phyloP scores from a whole-genome alignment of 495 filamentous ascomycete species.

The Lophiotrema nucula region DNA sequence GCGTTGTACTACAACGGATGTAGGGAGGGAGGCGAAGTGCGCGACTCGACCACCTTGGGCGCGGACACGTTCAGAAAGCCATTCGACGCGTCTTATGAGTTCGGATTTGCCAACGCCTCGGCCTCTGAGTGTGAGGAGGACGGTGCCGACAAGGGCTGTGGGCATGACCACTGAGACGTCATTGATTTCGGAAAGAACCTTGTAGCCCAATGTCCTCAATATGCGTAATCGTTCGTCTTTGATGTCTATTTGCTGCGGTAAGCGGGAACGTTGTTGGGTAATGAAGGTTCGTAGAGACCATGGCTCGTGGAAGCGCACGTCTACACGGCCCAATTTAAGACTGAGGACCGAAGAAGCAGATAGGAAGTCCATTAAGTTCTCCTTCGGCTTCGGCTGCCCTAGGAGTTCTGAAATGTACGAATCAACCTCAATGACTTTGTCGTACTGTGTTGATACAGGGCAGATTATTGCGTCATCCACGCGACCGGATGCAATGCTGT shows the following conservation, averaged over 20 bases:
- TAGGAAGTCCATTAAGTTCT: conserved; percentile 85
- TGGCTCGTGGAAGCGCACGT: conserved; percentile 92
- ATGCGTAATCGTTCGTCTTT: conserved; percentile 55
- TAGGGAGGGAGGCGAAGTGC: conserved; percentile 79
- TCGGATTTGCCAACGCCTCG: conserved; percentile 87
- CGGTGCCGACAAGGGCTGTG: conserved; percentile 89
- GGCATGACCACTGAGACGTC: conserved; percentile 96
- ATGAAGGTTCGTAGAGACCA: conserved; percentile 86
- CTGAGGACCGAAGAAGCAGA: conserved; percentile 86
- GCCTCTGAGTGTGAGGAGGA: conserved; percentile 85
- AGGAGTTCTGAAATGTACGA: conserved; percentile 93
- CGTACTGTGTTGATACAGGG: conserved; percentile 94
- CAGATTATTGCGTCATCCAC: conserved; percentile 89
- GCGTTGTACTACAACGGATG: conserved; percentile 78
- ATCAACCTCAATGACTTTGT: conserved; percentile 97
- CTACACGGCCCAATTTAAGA: conserved; percentile 83
- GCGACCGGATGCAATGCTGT: conserved; percentile 82
- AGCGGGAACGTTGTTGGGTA: conserved; percentile 59
- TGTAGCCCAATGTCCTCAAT: conserved; percentile 81
- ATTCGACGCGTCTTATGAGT: conserved; percentile 81
- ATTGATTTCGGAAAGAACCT: conserved; percentile 91
- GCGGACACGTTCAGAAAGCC: conserved; percentile 79
- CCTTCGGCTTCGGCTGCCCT: conserved; percentile 89
- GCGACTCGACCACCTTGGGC: conserved; percentile 87
- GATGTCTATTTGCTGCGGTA: conserved; percentile 37